phyloP scores from a whole-genome alignment of 2,329 filamentous ascomycete genomes.

The Lecanicillium sp. region DNA sequence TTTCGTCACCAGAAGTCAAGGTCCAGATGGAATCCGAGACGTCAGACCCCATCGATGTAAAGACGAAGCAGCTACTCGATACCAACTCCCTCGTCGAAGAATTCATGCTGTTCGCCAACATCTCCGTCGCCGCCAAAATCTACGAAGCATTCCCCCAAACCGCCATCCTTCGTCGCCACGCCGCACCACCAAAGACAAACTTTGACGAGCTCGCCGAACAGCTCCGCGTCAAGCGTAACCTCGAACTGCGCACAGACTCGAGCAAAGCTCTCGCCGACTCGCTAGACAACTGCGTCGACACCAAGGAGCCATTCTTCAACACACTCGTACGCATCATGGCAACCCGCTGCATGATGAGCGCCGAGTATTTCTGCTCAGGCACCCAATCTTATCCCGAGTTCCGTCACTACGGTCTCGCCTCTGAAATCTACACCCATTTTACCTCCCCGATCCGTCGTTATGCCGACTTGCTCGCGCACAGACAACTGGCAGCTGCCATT shows the following conservation, averaged over 20 bases:
- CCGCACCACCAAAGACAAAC: conserved; percentile 85
- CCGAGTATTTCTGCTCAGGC: conserved; percentile 95
- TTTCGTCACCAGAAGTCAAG: conserved; percentile 96
- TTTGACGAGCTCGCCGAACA: conserved; percentile 92
- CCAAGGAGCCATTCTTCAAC: conserved; percentile 90
- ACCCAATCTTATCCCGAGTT: conserved; percentile 91
- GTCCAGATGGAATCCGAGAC: conserved; percentile 94
- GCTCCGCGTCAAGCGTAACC: conserved; percentile 73
- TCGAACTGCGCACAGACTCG: conserved; percentile 75
- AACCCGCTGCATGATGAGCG: conserved; percentile 97
- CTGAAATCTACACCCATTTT: conserved; percentile 97
- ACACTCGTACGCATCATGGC: conserved; percentile 95
- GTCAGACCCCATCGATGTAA: conserved; percentile 90
- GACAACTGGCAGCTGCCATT: conserved; percentile 91
- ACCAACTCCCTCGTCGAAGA: conserved; percentile 98
- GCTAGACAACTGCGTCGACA: conserved; percentile 74
- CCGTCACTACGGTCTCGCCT: conserved; percentile 92
- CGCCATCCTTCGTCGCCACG: conserved; percentile 86
- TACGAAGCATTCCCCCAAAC: conserved; percentile 91
- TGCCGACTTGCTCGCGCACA: conserved; percentile 89
- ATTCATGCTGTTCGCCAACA: conserved; percentile 98
- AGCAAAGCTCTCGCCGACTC: conserved; percentile 92
- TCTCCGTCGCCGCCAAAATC: conserved; percentile 83
- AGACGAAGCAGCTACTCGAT: conserved; percentile 87
- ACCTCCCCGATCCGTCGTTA: conserved; percentile 96